These are phyloP conservation scores for Thalia dealbata DNA, from an alignment of 176 grass and related monocot species.

Conservation along the genomic window DNA sequence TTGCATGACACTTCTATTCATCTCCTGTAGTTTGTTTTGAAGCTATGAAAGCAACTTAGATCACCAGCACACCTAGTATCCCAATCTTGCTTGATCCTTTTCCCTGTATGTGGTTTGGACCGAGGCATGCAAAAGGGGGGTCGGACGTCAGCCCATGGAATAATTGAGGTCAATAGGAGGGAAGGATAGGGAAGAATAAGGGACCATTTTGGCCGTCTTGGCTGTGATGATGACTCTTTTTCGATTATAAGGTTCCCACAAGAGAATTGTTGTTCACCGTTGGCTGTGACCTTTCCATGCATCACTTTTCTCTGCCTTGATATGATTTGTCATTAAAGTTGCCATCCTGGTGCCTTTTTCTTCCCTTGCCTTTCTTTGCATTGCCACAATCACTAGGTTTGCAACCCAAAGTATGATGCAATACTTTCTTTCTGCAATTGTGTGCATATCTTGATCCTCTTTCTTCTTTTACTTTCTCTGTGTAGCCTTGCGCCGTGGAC, in stretches of 20 bases:
- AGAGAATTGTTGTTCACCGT: not conserved
- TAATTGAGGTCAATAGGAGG: not conserved
- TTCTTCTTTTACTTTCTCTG: not conserved
- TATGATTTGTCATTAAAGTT: not conserved
- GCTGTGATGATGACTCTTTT: not conserved
- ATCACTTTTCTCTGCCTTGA: not conserved
- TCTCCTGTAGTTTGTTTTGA: not conserved
- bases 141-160: not conserved
- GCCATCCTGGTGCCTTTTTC: not conserved
- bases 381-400: not conserved
- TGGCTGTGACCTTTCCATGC: not conserved
- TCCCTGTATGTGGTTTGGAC: not conserved
- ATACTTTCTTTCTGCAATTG: not conserved
- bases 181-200: slow-evolving; percentile 1
- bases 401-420: not conserved
- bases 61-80: not conserved
- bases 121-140: not conserved
- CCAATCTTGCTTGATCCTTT: not conserved
- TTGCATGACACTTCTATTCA: too few relatives aligned
- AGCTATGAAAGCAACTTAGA: not conserved
- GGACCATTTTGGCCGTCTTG: not conserved
- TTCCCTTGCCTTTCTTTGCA: not conserved
- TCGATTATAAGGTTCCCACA: not conserved
- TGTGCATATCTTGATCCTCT: not conserved
- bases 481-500: not conserved